Base-by-base conservation (phyloP, 805 yeast species). In the Pichia membranifaciens region DNA sequence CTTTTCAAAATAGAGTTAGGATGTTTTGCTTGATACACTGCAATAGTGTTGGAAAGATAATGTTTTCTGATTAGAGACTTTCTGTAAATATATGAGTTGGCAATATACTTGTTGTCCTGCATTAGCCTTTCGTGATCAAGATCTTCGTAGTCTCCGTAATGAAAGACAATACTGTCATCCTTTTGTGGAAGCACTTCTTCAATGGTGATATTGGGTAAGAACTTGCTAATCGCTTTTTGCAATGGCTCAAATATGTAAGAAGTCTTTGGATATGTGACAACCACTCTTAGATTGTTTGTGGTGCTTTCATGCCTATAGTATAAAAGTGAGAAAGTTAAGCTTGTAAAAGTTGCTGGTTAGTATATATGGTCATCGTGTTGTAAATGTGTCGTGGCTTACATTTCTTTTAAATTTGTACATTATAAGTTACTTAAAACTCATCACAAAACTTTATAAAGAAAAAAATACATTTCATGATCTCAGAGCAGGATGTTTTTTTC, bases 61-160 rank as follows among this genome's bases (percentile, higher is more conserved):
- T 93, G 95, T 63, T 93, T 93, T 51, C 99, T 75, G 42, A 91
- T 93, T 47, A 93, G 67, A 0, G 91, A 96, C 61, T 93, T 93
- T 56, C 99, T 73, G 64, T 85, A 91, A 37, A 89, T 79, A 62
- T 87, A 91, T 2, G 96, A 81, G 51, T 90, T 87, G 2, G 85
- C 72, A 46, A 79, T 68, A 62, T 89, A 90, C 23, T 70, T 67
- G 2, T 54, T 45, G 35, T 74, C 69, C 2, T 38, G 41, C 57
- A 70, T 68, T 31, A 83, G 57, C 50, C 75, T 63, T 55, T 90
- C 97, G 58, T 89, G 76, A 58, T 90, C 86, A 20, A 89, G 66
- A 41, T 85, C 88, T 61, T 91, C 99, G 62, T 91, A 91, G 46
- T 91, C 98, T 17, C 88, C 90, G 62, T 80, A 89, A 50, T 88